Percentiles rank a stretch among this genome's conserved stretches.
phyloP scores from a whole-genome alignment of 495 filamentous ascomycete species.

The Penicillium waksmanii region DNA sequence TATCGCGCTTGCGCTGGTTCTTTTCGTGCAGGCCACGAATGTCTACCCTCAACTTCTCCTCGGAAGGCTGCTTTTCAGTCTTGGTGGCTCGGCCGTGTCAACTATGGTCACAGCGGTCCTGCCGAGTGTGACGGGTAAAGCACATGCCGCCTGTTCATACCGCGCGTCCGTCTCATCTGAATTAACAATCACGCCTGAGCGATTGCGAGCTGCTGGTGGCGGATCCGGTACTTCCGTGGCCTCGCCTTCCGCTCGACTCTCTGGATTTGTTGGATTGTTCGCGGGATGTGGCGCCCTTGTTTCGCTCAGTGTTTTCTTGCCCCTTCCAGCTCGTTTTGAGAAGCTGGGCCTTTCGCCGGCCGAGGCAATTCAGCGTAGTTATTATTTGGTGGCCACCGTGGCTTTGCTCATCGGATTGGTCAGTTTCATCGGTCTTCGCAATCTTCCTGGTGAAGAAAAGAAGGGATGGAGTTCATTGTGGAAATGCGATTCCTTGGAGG shows the following conservation, averaged over 20 bases:
- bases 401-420: conserved; percentile 71
- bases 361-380: conserved; percentile 74
- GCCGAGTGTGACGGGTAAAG: conserved; percentile 73
- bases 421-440: conserved; percentile 80
- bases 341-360: conserved; percentile 65
- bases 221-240: conserved; percentile 15
- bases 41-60: conserved; percentile 90
- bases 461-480: conserved; percentile 65
- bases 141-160: conserved; percentile 18
- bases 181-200: conserved; percentile 63
- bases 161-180: conserved; percentile 63
- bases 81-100: conserved; percentile 87
- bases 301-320: conserved; percentile 79
- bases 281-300: conserved; percentile 91
- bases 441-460: conserved; percentile 74
- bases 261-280: conserved; percentile 88
- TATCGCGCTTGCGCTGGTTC: conserved; percentile 72
- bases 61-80: conserved; percentile 82
- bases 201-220: conserved; percentile 21
- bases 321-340: conserved; percentile 78
- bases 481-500: conserved; percentile 14
- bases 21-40: conserved; percentile 84
- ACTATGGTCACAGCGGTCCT: conserved; percentile 98
- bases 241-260: conserved; percentile 64
- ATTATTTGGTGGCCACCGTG: conserved; percentile 79